phyloP scores from a whole-genome alignment of 2,329 filamentous ascomycete species.

The Ophioceras dolichostomum region DNA sequence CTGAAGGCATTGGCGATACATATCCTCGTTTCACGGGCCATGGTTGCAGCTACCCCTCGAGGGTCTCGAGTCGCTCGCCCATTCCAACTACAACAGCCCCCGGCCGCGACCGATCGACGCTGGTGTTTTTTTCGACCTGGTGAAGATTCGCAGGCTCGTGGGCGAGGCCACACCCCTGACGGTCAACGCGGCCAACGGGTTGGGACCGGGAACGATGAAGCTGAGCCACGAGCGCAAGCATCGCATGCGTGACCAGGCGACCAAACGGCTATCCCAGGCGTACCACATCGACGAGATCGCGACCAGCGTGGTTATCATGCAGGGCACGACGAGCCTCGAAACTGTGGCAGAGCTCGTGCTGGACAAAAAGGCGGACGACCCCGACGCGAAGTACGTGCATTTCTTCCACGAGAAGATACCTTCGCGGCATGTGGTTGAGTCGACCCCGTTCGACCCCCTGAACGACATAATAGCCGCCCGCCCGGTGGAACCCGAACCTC shows the following conservation, averaged over 20 bases:
- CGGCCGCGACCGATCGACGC: slow-evolving; percentile 68
- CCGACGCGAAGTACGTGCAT: slow-evolving; percentile 76
- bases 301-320: slow-evolving; percentile 73
- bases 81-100: slow-evolving; percentile 67
- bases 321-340: slow-evolving; percentile 64
- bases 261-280: slow-evolving; percentile 62
- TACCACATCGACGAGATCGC: slow-evolving; percentile 77
- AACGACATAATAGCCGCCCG: slow-evolving; percentile 54
- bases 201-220: slow-evolving; percentile 43
- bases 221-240: slow-evolving; percentile 66
- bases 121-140: slow-evolving; percentile 69
- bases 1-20: slow-evolving; percentile 80
- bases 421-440: slow-evolving; percentile 58
- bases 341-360: slow-evolving; percentile 64
- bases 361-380: slow-evolving; percentile 52
- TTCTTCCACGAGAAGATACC: slow-evolving; percentile 90
- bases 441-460: slow-evolving; percentile 54
- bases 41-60: slow-evolving; percentile 74
- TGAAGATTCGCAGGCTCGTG: slow-evolving; percentile 69
- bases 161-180: slow-evolving; percentile 71
- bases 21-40: slow-evolving; percentile 71
- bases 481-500: slow-evolving; percentile 51
- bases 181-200: slow-evolving; percentile 60
- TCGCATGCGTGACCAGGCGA: slow-evolving; percentile 70
- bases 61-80: slow-evolving; percentile 65